phyloP scores from a whole-genome alignment of 2,329 filamentous ascomycete genomes.

The Fusarium sp. region DNA sequence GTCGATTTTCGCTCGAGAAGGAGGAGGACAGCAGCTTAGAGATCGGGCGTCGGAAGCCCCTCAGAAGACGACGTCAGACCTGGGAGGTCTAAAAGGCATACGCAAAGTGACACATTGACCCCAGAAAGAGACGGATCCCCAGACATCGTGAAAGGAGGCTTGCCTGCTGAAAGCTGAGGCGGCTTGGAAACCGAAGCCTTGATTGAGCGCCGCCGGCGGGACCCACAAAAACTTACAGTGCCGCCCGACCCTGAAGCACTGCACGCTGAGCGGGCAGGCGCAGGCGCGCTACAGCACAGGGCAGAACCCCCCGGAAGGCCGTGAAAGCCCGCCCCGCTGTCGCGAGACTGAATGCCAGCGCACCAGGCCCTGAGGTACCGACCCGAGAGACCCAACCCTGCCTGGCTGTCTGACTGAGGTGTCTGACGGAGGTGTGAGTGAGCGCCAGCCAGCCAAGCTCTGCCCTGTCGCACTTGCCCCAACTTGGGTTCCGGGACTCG shows the following conservation, averaged over 20 bases:
- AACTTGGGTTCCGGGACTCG: slow-evolving; percentile 32
- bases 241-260: slow-evolving; percentile 25
- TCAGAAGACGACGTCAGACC: slow-evolving; percentile 6
- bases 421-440: slow-evolving; percentile 6
- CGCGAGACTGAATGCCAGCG: slow-evolving; percentile 41
- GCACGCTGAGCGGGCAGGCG: not conserved
- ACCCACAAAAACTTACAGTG: slow-evolving; percentile 15
- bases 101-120: slow-evolving; percentile 16
- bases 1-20: slow-evolving; percentile 12
- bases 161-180: slow-evolving; percentile 6
- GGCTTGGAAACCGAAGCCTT: not conserved
- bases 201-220: slow-evolving; percentile 9
- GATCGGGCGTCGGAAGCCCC: not conserved
- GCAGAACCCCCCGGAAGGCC: slow-evolving; percentile 3
- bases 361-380: slow-evolving; percentile 19
- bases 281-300: slow-evolving; percentile 16
- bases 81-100: not conserved
- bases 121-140: slow-evolving; percentile 12
- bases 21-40: slow-evolving; percentile 8
- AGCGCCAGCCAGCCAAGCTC: slow-evolving; percentile 1
- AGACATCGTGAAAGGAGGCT: slow-evolving; percentile 18
- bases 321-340: slow-evolving; percentile 35
- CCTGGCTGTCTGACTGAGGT: slow-evolving; percentile 13
- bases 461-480: slow-evolving; percentile 37
- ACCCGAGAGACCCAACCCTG: slow-evolving; percentile 1